Conservation (phyloP, 2,329 filamentous ascomycete genomes). For the Ophiostoma fasciatum region DNA sequence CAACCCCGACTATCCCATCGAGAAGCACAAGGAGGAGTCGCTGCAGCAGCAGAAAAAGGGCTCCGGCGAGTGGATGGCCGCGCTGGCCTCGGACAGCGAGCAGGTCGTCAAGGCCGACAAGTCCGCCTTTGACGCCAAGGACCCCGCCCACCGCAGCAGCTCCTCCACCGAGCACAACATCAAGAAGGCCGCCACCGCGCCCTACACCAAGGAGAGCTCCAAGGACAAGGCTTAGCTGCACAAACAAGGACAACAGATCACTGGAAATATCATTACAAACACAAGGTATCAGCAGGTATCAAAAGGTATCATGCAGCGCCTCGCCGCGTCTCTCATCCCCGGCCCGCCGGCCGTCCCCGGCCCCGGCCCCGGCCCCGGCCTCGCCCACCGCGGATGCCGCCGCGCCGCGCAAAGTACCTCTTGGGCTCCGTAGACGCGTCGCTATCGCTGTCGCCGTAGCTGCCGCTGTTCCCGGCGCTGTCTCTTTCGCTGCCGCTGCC, state of each 20-base stretch:
- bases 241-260: too few species aligned
- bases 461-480: too few species aligned
- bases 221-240: background rate
- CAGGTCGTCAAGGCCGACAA: conserved; percentile 59
- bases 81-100: conserved; percentile 66
- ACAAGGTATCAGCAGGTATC: too few species aligned
- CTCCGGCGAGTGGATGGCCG: conserved; percentile 60
- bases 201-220: background rate
- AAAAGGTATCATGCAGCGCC: too few species aligned
- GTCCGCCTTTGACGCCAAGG: conserved; percentile 20
- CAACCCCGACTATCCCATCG: conserved; percentile 24
- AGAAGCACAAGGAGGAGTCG: conserved; percentile 46
- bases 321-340: too few species aligned
- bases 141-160: conserved; percentile 14
- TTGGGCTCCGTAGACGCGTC: background rate
- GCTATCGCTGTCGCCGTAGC: too few species aligned
- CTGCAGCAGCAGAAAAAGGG: conserved; percentile 55
- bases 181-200: too few species aligned
- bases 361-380: conserved; percentile 9
- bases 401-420: conserved; percentile 7
- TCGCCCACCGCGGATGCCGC: conserved; percentile 5
- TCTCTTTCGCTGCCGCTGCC: background rate
- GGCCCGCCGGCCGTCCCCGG: conserved; percentile 7
- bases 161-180: conserved; percentile 33
- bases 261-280: too few species aligned